Base-by-base conservation (phyloP, 1,139 yeast genomes). In the Taphrina sp. region DNA sequence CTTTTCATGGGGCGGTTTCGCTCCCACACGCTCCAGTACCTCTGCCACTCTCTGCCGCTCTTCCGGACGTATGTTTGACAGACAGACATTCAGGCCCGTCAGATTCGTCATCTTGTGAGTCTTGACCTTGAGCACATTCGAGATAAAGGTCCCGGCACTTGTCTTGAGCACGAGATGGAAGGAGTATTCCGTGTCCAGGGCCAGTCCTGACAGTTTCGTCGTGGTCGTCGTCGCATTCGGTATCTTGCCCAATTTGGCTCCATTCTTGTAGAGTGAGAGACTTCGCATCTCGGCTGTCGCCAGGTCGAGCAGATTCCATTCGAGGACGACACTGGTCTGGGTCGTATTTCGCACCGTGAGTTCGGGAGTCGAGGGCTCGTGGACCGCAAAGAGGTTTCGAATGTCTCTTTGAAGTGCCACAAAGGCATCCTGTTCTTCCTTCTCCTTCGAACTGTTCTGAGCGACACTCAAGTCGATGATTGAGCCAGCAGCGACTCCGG, bases 91-190 rank as follows among this genome's bases (percentile, higher is more conserved):
- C 59, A 92, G 88, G 59, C 99, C 99, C 1, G 89, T 79, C 64
- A 94, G 76, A 69, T 92, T 96, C 0, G 96, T 90, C 96, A 92
- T 90, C 67, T 89, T 90, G 69, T 90, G 97, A 5, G 98, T 92
- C 58, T 79, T 83, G 10, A 90, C 81, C 55, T 78, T 79, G 37
- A 92, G 70, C 31, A 73, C 72, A 39, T 88, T 84, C 4, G 95
- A 85, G 67, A 74, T 74, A 66, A 78, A 87, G 17, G 77, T 76
- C 14, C 99, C 99, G 0, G 97, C 95, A 1, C 95, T 83, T 4
- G 98, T 90, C 60, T 83, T 84, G 66, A 92, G 74, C 63, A 83
- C 79, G 65, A 92, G 76, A 65, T 84, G 90, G 70, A 92, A 92
- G 43, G 78, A 79, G 70, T 87, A 92, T 35, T 79, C 76, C 42